Conservation (phyloP, 2,329 filamentous ascomycete species). For the Fusarium udum region DNA sequence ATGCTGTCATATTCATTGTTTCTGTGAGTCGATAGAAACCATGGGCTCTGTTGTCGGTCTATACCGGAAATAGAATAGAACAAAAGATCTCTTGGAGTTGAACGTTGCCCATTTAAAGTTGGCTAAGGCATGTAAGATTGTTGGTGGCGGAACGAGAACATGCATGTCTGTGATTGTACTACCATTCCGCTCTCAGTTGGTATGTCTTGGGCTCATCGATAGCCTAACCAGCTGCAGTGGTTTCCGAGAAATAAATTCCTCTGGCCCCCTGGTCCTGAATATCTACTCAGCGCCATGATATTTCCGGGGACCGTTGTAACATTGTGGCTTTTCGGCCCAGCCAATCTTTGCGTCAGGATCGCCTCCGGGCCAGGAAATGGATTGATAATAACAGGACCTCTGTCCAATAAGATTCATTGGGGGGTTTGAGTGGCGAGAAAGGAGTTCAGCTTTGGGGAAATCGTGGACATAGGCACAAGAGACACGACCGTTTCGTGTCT, state of each 20-base stretch:
- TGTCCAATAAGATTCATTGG: not conserved
- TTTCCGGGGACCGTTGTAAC: not conserved
- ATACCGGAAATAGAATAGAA: not conserved
- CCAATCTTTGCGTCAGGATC: not conserved
- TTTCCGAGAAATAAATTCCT: no score
- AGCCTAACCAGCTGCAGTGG: not conserved
- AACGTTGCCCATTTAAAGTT: not conserved
- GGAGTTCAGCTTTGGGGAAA: not conserved
- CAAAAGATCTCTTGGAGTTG: not conserved
- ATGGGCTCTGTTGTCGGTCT: not conserved
- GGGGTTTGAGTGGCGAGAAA: no score
- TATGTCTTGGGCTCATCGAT: no score
- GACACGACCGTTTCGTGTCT: not conserved
- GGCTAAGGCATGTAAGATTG: not conserved
- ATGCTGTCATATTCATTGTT: not conserved
- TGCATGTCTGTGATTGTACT: not conserved
- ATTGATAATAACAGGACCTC: no score
- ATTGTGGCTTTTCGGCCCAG: not conserved
- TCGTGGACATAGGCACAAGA: not conserved
- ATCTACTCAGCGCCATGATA: fast-evolving
- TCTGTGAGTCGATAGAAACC: not conserved
- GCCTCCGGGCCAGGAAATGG: not conserved
- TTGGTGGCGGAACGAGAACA: no score
- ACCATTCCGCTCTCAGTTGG: not conserved
- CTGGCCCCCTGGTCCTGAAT: not conserved